Base-by-base conservation (phyloP, 2,329 filamentous ascomycete genomes). In the Colletotrichum sp. region DNA sequence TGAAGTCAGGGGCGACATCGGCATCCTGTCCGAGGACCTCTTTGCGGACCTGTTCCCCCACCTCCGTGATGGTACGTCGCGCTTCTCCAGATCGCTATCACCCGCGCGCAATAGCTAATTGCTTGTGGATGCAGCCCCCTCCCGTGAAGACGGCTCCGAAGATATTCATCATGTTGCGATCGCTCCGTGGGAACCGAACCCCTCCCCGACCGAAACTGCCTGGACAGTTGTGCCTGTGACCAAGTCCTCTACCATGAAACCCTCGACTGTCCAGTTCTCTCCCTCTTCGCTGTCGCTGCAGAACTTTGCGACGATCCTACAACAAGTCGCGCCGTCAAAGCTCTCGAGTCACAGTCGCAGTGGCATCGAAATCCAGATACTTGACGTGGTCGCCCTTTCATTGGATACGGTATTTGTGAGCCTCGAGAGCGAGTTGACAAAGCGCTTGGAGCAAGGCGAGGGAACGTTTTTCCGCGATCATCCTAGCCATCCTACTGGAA, bases 161-260 rank as follows among this genome's bases (percentile, higher is more conserved):
- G 85, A 89, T 28, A 81, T 90, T 72, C 87, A 91, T 75, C 90
- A 95, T 82, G 89, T 96, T 77, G 94, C 94, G 56, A 91, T 96
- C 78, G 92, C 94, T 62, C 94, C 94, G 5, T 96, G 94, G 93
- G 87, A 90, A 2, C 93, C 94, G 15, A 88, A 86, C 70, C 83
- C 88, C 43, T 87, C 85, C 8, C 85, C 90, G 24, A 88, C 94
- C 81, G 91, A 92, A 73, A 91, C 92, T 21, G 89, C 91, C 62
- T 99, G 97, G 97, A 95, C 95, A 9, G 91, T 98, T 66, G 91
- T 98, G 38, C 95, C 96, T 2, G 91, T 98, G 75, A 89, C 89
- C 26, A 87, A 89, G 78, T 92, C 92, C 56, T 88, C 91, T 58
- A 89, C 91, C 12, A 88, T 96, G 58, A 91, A 94, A 21, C 91